phyloP scores from a whole-genome alignment of 139 green algal genomes.

The Astrephomene gubernaculifera region DNA sequence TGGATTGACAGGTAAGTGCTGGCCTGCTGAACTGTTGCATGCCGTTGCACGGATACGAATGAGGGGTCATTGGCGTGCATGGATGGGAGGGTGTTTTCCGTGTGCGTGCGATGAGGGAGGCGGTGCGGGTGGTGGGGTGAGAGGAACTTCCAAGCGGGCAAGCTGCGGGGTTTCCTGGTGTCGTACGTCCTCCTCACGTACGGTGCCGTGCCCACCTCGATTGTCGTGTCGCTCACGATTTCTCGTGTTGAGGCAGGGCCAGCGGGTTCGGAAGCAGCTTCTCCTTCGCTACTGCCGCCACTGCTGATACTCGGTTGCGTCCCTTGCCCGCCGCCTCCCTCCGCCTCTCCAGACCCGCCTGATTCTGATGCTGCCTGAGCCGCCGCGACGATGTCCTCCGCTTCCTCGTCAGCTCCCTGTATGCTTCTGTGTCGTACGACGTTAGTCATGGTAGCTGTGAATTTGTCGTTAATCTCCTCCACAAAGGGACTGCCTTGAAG shows the following conservation, averaged over 20 bases:
- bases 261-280: too few species aligned
- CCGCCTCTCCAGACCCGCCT: too few species aligned
- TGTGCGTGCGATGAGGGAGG: not conserved
- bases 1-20: too few species aligned
- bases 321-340: not conserved
- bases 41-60: not conserved
- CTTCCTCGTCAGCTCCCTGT: not conserved
- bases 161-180: too few species aligned
- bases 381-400: not conserved
- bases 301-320: not conserved
- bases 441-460: constrained; percentile 80
- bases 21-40: too few species aligned
- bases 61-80: not conserved
- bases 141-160: not conserved
- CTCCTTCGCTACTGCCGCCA: constrained; percentile 38
- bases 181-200: too few species aligned
- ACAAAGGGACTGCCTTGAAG: constrained; percentile 72
- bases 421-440: constrained; percentile 63
- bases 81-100: not conserved
- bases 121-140: not conserved
- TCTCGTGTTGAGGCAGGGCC: too few species aligned
- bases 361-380: not conserved
- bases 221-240: constrained; percentile 61
- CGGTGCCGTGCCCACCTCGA: constrained; percentile 45
- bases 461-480: constrained; percentile 77